Conservation (phyloP, 2,329 filamentous ascomycete species). For the Pezicula radicicola region DNA sequence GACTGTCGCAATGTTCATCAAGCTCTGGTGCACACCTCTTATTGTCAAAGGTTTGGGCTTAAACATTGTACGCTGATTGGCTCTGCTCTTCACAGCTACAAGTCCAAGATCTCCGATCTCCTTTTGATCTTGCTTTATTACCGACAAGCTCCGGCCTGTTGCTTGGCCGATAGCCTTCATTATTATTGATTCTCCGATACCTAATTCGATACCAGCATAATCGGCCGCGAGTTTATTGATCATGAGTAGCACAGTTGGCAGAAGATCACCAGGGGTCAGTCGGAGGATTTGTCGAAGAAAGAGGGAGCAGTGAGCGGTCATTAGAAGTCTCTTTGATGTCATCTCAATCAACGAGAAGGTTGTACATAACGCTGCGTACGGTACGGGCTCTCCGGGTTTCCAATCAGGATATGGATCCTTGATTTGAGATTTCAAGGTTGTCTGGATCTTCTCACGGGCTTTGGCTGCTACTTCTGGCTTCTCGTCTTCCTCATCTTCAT, state of each 20-base stretch:
- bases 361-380: conserved; percentile 89
- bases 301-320: conserved; percentile 82
- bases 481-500: conserved; percentile 52
- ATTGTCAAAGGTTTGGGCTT: conserved; percentile 91
- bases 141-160: conserved; percentile 80
- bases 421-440: conserved; percentile 62
- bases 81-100: conserved; percentile 92
- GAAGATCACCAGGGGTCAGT: conserved; percentile 81
- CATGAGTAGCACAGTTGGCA: conserved; percentile 91
- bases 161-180: conserved; percentile 98
- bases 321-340: conserved; percentile 87
- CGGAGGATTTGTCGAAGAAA: conserved; percentile 94
- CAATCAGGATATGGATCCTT: conserved; percentile 94
- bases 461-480: conserved; percentile 72
- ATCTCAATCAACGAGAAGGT: conserved; percentile 95
- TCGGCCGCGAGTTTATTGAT: conserved; percentile 97
- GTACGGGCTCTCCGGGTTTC: conserved; percentile 83
- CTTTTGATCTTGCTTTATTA: conserved; percentile 94
- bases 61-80: conserved; percentile 97
- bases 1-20: conserved; percentile 85
- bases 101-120: conserved; percentile 94
- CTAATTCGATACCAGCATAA: conserved; percentile 92
- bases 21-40: conserved; percentile 77
- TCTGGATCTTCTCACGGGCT: conserved; percentile 76
- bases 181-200: conserved; percentile 97